Evolutionary conservation across 2,329 filamentous ascomycete genomes (phyloP).

Genomic region (Orbilia brochopaga): DNA sequence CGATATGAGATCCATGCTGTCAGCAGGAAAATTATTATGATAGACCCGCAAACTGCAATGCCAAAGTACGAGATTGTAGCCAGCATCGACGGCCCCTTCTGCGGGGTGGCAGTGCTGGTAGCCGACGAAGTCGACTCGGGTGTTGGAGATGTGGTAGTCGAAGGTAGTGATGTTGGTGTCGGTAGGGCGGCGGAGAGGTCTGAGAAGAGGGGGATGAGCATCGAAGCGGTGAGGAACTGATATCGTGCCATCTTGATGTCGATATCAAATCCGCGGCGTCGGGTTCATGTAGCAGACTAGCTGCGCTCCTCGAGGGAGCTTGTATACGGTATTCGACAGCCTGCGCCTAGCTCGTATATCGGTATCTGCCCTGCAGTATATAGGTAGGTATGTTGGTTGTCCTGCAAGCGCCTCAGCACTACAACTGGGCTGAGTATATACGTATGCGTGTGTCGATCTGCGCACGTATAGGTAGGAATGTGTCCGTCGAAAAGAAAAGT

Average conservation of each 20-base stretch:
- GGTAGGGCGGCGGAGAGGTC: not conserved
- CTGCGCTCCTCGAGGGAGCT: slow-evolving; percentile 3
- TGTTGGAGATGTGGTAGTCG: not conserved
- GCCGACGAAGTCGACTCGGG: slow-evolving; percentile 1
- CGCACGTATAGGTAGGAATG: too few species aligned
- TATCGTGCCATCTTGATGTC: slow-evolving; percentile 2
- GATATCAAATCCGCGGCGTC: not conserved
- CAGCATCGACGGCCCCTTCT: slow-evolving; percentile 23
- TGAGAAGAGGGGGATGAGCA: not conserved
- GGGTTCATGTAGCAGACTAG: not conserved
- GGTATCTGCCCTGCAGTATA: not conserved
- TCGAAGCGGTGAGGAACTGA: not conserved
- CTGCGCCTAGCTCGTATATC: not conserved
- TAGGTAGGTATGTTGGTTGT: not conserved
- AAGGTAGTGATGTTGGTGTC: not conserved
- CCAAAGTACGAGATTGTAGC: slow-evolving; percentile 38
- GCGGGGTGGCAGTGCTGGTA: not conserved
- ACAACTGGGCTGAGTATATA: too few species aligned
- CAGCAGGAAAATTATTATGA: slow-evolving; percentile 25
- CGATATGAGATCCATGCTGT: slow-evolving; percentile 24
- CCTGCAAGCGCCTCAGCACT: too few species aligned
- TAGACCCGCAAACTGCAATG: slow-evolving; percentile 32
- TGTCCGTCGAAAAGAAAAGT: not conserved
- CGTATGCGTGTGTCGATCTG: too few species aligned
- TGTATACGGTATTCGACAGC: not conserved